Evolutionary conservation across 129 eudicot genomes (phyloP).

Genomic region (Tanacetum coccineum): DNA sequence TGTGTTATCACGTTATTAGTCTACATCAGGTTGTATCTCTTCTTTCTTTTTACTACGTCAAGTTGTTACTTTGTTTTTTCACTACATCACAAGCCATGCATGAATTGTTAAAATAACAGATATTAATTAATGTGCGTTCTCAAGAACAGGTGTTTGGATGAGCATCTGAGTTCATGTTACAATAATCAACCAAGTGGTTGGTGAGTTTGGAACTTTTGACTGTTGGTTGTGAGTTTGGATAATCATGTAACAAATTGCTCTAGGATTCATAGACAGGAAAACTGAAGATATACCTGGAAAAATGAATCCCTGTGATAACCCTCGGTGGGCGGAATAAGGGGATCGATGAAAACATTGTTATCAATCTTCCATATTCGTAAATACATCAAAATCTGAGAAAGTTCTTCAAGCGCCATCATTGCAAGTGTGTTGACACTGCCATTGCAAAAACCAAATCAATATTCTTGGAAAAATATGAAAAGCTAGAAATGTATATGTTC

Average conservation of each 20-base stretch:
- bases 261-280: too few relatives aligned
- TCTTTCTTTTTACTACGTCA: too few relatives aligned
- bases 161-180: too few relatives aligned
- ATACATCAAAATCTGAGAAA: conserved; percentile 71
- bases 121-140: background rate
- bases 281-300: conserved; percentile 56
- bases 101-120: background rate
- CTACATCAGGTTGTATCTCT: too few relatives aligned
- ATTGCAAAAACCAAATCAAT: conserved; percentile 10
- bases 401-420: conserved; percentile 85
- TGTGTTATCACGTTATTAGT: too few relatives aligned
- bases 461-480: background rate
- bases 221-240: too few relatives aligned
- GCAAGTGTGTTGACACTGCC: conserved; percentile 59
- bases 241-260: too few relatives aligned
- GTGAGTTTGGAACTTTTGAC: too few relatives aligned
- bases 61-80: too few relatives aligned
- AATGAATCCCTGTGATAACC: conserved; percentile 73
- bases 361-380: conserved; percentile 74
- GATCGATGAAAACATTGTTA: conserved; percentile 59
- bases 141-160: background rate
- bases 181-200: too few relatives aligned
- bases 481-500: too few relatives aligned
- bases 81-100: too few relatives aligned
- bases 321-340: conserved; percentile 94